Conservation (phyloP, 2,329 filamentous ascomycete species). For the Ascochyta fabae region DNA sequence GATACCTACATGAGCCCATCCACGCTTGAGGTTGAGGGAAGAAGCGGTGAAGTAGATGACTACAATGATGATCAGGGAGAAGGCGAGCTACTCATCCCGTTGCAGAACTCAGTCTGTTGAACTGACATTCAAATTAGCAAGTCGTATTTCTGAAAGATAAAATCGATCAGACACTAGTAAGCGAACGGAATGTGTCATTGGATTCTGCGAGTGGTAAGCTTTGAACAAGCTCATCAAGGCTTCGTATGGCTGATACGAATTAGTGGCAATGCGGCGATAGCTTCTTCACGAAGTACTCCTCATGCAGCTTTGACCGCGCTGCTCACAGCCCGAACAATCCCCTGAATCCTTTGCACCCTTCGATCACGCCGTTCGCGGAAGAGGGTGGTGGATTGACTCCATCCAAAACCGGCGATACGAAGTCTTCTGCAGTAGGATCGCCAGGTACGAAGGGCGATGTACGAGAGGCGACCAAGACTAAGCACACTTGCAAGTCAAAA, state of each 20-base stretch:
- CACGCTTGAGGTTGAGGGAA: background rate
- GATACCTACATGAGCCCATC: background rate
- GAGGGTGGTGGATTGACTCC: background rate
- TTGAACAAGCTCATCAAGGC: background rate
- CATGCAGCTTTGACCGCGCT: conserved; percentile 36
- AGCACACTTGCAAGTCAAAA: background rate
- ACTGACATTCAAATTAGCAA: background rate
- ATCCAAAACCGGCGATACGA: background rate
- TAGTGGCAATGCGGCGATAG: conserved; percentile 39
- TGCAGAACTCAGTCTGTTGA: background rate
- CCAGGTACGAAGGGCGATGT: background rate
- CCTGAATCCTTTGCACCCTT: conserved; percentile 34
- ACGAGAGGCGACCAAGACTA: background rate
- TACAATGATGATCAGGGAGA: background rate
- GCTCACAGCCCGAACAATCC: conserved; percentile 22
- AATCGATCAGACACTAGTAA: background rate
- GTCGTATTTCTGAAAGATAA: background rate
- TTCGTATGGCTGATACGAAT: conserved; percentile 5
- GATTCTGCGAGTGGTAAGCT: conserved; percentile 17
- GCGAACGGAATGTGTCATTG: conserved; percentile 36
- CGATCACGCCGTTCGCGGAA: conserved; percentile 20
- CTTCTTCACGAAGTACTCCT: conserved; percentile 37
- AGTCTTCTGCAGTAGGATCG: background rate
- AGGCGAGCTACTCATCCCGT: background rate
- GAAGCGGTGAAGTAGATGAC: background rate